phyloP scores from a whole-genome alignment of 805 yeast genomes.

The Clavispora vitiphila region DNA sequence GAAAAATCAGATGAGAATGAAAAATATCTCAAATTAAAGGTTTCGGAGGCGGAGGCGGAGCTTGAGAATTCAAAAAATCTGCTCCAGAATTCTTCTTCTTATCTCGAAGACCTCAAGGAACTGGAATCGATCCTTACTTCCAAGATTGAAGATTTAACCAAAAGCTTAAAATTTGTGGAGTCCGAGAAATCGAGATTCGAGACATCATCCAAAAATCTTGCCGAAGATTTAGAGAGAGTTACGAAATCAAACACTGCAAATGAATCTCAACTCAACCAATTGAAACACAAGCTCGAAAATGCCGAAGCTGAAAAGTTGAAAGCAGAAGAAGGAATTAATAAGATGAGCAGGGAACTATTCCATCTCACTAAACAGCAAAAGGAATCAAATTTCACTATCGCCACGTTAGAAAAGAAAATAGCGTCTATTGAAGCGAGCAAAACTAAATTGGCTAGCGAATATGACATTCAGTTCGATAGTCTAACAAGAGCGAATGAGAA shows the following conservation, averaged over 20 bases:
- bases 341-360: conserved; percentile 81
- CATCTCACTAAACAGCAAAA: conserved; percentile 57
- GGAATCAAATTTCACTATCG: conserved; percentile 40
- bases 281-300: conserved; percentile 27
- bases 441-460: conserved; percentile 26
- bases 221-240: conserved; percentile 28
- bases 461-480: conserved; percentile 17
- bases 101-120: conserved; percentile 16
- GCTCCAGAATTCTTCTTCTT: conserved; percentile 8
- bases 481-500: conserved; percentile 20
- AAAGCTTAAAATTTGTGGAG: conserved; percentile 21
- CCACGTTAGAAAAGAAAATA: conserved; percentile 39
- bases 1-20: conserved; percentile 15
- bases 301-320: conserved; percentile 45
- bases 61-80: conserved; percentile 21
- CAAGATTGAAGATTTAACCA: conserved; percentile 17
- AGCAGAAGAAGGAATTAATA: conserved; percentile 84
- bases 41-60: conserved; percentile 8
- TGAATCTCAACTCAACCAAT: conserved; percentile 21
- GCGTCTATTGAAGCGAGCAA: conserved; percentile 23
- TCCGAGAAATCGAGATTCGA: conserved; percentile 28
- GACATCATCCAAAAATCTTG: conserved; percentile 22
- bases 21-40: conserved; percentile 14
- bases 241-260: conserved; percentile 21
- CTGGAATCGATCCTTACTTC: conserved; percentile 18